Percentiles rank a stretch among this genome's conserved stretches.
phyloP scores from a whole-genome alignment of 2,329 filamentous ascomycete genomes.

The Apiospora marii region DNA sequence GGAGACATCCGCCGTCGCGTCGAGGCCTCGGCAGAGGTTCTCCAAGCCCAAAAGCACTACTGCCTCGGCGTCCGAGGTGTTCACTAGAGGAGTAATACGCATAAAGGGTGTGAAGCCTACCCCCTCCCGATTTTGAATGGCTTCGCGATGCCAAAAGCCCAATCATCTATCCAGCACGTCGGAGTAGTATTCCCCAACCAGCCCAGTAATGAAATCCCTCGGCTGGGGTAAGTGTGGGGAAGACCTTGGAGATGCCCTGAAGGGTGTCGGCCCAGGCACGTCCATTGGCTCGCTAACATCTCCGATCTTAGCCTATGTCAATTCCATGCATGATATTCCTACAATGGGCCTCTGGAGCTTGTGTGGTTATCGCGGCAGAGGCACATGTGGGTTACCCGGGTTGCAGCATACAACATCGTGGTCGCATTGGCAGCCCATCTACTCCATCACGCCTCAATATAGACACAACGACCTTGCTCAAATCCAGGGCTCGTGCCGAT shows the following conservation, averaged over 20 bases:
- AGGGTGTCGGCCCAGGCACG: background rate
- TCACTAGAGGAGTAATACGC: background rate
- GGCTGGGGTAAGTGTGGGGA: constrained; percentile 6
- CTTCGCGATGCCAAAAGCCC: background rate
- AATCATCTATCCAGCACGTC: background rate
- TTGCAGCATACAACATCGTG: background rate
- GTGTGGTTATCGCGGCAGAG: background rate
- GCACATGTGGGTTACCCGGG: background rate
- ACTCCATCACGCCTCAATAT: background rate
- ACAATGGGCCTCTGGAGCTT: background rate
- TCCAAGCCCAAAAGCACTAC: background rate
- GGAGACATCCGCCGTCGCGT: background rate
- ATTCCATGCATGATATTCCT: background rate
- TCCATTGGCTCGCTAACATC: background rate
- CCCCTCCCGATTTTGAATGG: background rate
- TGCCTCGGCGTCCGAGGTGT: background rate
- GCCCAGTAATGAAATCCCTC: background rate
- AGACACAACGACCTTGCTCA: background rate
- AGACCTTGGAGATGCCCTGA: background rate
- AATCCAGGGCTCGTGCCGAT: background rate
- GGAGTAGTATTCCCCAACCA: background rate
- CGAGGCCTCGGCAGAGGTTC: background rate
- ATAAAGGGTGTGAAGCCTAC: background rate
- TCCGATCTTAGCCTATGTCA: background rate
- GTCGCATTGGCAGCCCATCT: background rate